Base-by-base conservation (phyloP, 2,329 filamentous ascomycete genomes). In the Cladosporium sp. region DNA sequence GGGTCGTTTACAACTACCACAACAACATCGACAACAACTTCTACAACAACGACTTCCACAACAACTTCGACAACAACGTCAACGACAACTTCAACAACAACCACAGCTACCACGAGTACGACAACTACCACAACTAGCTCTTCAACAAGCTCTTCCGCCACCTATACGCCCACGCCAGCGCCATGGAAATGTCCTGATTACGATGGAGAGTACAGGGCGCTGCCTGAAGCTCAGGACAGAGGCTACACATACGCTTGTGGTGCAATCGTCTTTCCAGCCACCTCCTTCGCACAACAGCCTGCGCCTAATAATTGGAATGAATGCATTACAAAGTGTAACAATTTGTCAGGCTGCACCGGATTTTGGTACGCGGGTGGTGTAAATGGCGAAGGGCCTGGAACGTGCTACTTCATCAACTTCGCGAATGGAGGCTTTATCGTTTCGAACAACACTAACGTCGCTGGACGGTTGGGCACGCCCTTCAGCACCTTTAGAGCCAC, bases 321-420 rank as follows among this genome's bases (percentile, higher is more conserved):
- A 15, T 69, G 66, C 42, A 66, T 68, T 58, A 55, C 39, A 7
- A 55, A 64, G 11, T 68, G 67, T 51, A 64, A 66, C 37, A 43
- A 22, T 38, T 54, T 51, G 9, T 17, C 59, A 3, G 60, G 52
- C n/a, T 69, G 66, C 58, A 61, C 59, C 14, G 67, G 59, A 3
- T 67, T 64, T 59, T 63, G 59, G 2, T 69, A 65, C 51, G 50
- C 60, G 1, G 63, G 65, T 17, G 62, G 62, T 14, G 59, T 59
- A 12, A 63, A 65, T 45, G 65, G 66, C 12, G 58, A 56, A 22
- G 66, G 66, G 28, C 55, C 61, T 12, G 67, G 67, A n/a, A 64
- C 58, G 7, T 69, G 67, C 47, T 66, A 60, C 52, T 55, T 68
- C 15, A 67, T 67, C 34, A 58, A 47, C 15, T 34, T 42, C 22